Percentiles rank a stretch among this genome's conserved stretches.
Evolutionary conservation across 345 rosid species (phyloP).

Genomic region (Adansonia digitata): DNA sequence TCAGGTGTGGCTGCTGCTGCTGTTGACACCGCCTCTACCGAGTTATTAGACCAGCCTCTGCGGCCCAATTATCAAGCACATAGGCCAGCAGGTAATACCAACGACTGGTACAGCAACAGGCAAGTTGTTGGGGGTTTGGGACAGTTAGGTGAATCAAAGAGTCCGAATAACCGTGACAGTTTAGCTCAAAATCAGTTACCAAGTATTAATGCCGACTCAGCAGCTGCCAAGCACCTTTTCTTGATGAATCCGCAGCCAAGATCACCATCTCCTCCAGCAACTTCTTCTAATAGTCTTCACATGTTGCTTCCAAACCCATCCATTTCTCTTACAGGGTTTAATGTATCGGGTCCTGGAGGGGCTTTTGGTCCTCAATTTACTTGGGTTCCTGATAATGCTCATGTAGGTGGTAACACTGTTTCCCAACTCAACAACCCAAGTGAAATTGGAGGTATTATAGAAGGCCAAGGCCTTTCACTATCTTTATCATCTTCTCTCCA

Average conservation of each 20-base stretch:
- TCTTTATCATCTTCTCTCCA: slow-evolving; percentile 79
- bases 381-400: slow-evolving; percentile 51
- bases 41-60: slow-evolving; percentile 28
- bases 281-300: slow-evolving; percentile 70
- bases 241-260: slow-evolving; percentile 76
- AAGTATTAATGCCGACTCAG: slow-evolving; percentile 58
- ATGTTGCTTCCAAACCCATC: slow-evolving; percentile 73
- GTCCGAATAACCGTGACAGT: slow-evolving; percentile 23
- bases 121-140: slow-evolving; percentile 27
- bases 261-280: slow-evolving; percentile 46
- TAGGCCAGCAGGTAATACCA: slow-evolving; percentile 9
- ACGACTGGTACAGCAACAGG: slow-evolving; percentile 47
- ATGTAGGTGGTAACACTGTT: slow-evolving; percentile 26
- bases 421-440: slow-evolving; percentile 23
- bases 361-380: slow-evolving; percentile 46
- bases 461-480: slow-evolving; percentile 83
- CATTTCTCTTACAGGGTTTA: slow-evolving; percentile 44
- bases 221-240: slow-evolving; percentile 88
- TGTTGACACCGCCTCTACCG: slow-evolving; percentile 31
- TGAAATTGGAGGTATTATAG: slow-evolving; percentile 49
- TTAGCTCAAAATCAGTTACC: slow-evolving; percentile 46
- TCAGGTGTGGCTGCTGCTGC: slow-evolving; percentile 30
- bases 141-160: slow-evolving; percentile 29
- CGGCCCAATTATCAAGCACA: slow-evolving; percentile 25
- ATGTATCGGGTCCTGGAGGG: slow-evolving; percentile 22